A percentile compares a stretch with the other conserved stretches of the same genome.
phyloP scores from a whole-genome alignment of 257 asterid species.

The Misopates orontium region DNA sequence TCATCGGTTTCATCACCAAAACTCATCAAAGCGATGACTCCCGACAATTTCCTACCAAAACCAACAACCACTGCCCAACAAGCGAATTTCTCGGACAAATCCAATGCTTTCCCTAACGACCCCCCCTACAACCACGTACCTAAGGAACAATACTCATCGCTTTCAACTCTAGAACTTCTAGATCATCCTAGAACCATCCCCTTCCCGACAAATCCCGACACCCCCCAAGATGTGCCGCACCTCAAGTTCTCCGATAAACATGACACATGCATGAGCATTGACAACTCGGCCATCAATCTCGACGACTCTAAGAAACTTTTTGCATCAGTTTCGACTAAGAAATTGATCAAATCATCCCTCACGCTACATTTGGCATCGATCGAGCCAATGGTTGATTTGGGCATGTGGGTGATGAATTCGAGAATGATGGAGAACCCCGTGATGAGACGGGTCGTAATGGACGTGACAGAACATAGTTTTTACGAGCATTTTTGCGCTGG shows the following conservation, averaged over 20 bases:
- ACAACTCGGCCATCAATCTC: constrained; percentile 21
- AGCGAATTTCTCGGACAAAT: constrained; percentile 4
- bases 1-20: no score
- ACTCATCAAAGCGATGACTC: no score
- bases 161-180: no score
- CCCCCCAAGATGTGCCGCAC: no score
- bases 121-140: constrained; percentile 10
- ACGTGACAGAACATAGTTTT: constrained; percentile 42
- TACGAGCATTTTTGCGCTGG: constrained; percentile 88
- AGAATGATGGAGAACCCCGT: constrained; percentile 40
- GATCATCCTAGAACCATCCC: no score
- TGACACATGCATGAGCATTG: no score
- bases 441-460: constrained; percentile 34
- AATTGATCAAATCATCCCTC: constrained; percentile 46
- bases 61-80: constrained; percentile 11
- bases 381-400: constrained; percentile 53
- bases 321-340: constrained; percentile 44
- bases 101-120: constrained; percentile 22
- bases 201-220: no score
- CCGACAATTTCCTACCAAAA: not conserved
- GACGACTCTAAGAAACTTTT: constrained; percentile 46
- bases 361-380: constrained; percentile 48
- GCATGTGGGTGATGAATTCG: constrained; percentile 58
- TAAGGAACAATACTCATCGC: no score
- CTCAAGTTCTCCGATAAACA: no score